Evolutionary conservation across 208 protist species (phyloP).

Genomic region (Trypanosoma mega): DNA sequence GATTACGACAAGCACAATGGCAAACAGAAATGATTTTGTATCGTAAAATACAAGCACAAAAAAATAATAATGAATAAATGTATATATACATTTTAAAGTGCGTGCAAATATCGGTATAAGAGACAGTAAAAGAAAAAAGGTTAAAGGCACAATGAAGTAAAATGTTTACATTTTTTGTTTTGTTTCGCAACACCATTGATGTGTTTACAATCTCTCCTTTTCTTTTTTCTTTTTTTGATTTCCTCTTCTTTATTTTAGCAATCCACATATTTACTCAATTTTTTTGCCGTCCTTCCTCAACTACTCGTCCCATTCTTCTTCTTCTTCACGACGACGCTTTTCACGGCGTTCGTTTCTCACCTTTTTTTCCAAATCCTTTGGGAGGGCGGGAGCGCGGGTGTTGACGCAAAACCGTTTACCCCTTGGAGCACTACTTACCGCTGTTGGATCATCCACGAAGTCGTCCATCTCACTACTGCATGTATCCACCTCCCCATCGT

Average conservation of each 20-base stretch:
- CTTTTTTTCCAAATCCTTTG: conserved; percentile 41
- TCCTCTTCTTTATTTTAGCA: too few species aligned
- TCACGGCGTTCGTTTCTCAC: conserved; percentile 5
- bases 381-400: conserved; percentile 54
- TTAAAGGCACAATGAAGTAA: conserved; percentile 5
- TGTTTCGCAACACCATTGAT: neutral
- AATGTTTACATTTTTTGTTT: conserved; percentile 13
- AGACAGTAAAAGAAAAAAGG: conserved; percentile 11
- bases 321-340: conserved; percentile 33
- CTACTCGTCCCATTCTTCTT: neutral
- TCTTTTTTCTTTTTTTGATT: too few species aligned
- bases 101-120: neutral
- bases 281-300: neutral
- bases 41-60: neutral
- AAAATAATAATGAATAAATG: neutral
- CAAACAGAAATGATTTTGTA: neutral
- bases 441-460: conserved; percentile 32
- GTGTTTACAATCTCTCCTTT: too few species aligned
- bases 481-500: neutral
- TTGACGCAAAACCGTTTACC: conserved; percentile 51
- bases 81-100: neutral
- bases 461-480: conserved; percentile 21
- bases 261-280: too few species aligned
- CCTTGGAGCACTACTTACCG: conserved; percentile 6
- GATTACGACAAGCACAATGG: neutral